Evolutionary conservation across 306 rosid genomes (phyloP).

Genomic region (Inga leiocalycina): DNA sequence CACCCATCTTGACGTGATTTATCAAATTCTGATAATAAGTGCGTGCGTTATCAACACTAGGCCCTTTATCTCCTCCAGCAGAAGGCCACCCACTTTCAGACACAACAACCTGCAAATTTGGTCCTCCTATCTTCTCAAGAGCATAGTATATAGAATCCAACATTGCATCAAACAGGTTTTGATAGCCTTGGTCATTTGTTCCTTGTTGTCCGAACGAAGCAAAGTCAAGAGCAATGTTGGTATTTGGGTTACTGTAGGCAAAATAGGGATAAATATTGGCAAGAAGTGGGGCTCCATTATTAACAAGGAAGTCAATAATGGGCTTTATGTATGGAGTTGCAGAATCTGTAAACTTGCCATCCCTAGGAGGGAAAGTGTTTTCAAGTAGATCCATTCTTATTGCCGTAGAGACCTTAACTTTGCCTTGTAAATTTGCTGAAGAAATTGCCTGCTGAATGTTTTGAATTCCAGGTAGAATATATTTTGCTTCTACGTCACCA

Average conservation of each 20-base stretch:
- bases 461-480: conserved; percentile 36
- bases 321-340: conserved; percentile 45
- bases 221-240: conserved; percentile 33
- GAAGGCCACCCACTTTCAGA: conserved; percentile 84
- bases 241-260: neutral
- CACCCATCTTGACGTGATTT: conserved; percentile 30
- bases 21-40: conserved; percentile 56
- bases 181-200: conserved; percentile 41
- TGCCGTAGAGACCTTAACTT: conserved; percentile 65
- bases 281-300: conserved; percentile 64
- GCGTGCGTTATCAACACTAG: conserved; percentile 40
- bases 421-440: conserved; percentile 45
- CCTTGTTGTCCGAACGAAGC: conserved; percentile 56
- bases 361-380: conserved; percentile 46
- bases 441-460: conserved; percentile 45
- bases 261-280: conserved; percentile 66
- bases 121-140: conserved; percentile 50
- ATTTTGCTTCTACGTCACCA: conserved; percentile 9
- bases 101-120: conserved; percentile 46
- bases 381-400: conserved; percentile 36
- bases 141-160: conserved; percentile 60
- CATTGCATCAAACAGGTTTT: conserved; percentile 50
- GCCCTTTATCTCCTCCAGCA: conserved; percentile 36
- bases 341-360: conserved; percentile 29
- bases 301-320: conserved; percentile 39